Base-by-base conservation (phyloP, 139 green algal genomes). In the Marvania coccoides region DNA sequence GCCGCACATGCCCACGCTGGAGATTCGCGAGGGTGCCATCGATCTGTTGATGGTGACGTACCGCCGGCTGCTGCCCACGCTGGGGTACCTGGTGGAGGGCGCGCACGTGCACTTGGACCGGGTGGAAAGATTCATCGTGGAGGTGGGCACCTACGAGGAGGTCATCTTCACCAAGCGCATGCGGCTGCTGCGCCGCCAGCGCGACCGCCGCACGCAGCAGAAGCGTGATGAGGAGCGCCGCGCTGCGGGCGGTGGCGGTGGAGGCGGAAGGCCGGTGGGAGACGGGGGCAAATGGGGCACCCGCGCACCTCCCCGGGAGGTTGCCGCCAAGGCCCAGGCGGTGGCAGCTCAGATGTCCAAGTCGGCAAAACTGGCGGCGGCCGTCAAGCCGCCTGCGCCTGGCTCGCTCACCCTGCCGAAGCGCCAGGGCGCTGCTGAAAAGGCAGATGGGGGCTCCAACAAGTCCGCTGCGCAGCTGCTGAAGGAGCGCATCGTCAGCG, bases 1-100 rank as follows among this genome's bases (percentile, higher is more conserved):
- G 76, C 95, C 95, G 7, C 95, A 99, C 82, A 97, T 97, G 91
- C 95, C 95, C 15, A 98, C 95, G 10, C 83, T 99, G 61, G 95
- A 99, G 75, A 99, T 99, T 65, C 76, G 82, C 4, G 86, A 91
- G 81, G 85, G 90, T 24, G 95, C 91, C 42, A 98, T 99, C 56
- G 91, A 97, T 71, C 80, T 98, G 55, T 85, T 99, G 51, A 94
- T 99, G 81, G 67, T 72, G 1, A 79, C 92, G 9, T 98, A 98
- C 82, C 84, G 80, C 64, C 57, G 77, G 55, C 73, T 89, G 82
- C 80, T 97, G 65, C 76, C 87, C 5, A n/a, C 70, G 26, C 70
- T 96, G 53, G 92, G 94, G 23, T 96, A 96, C 72, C 75, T 99
- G 34, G 85, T 74, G 59, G 65, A 87, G 10, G 85, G 88, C 9